phyloP scores from a whole-genome alignment of 2,329 filamentous ascomycete genomes.

The Cordyceps militaris region DNA sequence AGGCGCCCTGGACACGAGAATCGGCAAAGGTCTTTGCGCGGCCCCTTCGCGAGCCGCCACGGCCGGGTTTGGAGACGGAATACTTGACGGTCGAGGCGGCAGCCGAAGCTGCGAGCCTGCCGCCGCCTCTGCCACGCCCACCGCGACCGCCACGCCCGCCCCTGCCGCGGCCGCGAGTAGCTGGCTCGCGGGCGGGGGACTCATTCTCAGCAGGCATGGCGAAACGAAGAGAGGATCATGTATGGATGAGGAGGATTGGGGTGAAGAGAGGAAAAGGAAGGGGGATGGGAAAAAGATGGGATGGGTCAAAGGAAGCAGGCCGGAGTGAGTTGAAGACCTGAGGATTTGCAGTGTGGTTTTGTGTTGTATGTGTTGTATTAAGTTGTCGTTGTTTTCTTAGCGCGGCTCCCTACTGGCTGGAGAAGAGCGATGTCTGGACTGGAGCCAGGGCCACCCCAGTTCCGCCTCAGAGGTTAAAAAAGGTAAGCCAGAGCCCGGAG shows the following conservation, averaged over 20 bases:
- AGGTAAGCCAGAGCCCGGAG: slow-evolving; percentile 1
- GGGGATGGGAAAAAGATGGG: not conserved
- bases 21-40: slow-evolving; percentile 51
- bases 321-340: not conserved
- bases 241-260: slow-evolving; percentile 16
- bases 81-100: slow-evolving; percentile 27
- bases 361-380: slow-evolving; percentile 8
- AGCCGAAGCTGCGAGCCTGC: slow-evolving; percentile 22
- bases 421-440: slow-evolving; percentile 1
- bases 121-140: slow-evolving; percentile 18
- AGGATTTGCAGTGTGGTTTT: too few relatives aligned
- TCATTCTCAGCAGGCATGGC: slow-evolving; percentile 33
- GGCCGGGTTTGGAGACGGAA: slow-evolving; percentile 29
- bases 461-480: not conserved
- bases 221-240: slow-evolving; percentile 24
- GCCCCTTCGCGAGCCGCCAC: slow-evolving; percentile 37
- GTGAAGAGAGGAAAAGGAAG: not conserved
- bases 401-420: slow-evolving; percentile 5
- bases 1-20: slow-evolving; percentile 47
- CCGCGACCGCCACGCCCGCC: slow-evolving; percentile 14
- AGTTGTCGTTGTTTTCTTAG: slow-evolving; percentile 10
- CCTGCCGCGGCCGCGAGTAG: slow-evolving; percentile 26
- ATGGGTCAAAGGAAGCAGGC: not conserved
- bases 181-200: slow-evolving; percentile 30
- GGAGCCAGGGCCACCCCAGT: slow-evolving; percentile 9